Conservation (phyloP, 2,329 filamentous ascomycete genomes). For the Clonostachys sp. region DNA sequence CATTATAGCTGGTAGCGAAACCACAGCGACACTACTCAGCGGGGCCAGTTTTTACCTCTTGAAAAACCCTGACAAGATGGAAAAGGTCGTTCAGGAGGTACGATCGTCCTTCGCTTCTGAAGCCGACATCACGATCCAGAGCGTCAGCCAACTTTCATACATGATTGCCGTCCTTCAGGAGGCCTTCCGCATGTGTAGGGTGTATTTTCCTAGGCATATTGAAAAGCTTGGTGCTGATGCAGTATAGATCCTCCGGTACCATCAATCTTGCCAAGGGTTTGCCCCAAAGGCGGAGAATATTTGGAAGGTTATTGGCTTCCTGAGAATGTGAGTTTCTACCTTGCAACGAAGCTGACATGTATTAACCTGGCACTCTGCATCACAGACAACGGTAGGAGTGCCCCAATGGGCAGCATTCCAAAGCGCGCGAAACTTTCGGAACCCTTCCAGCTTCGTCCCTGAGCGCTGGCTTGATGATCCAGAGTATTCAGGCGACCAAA, state of each 20-base stretch:
- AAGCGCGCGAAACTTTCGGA: slow-evolving; percentile 19
- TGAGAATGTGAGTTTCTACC: slow-evolving; percentile 14
- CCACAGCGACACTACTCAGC: background rate
- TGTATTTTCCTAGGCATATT: too few relatives aligned
- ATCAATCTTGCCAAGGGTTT: background rate
- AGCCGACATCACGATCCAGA: slow-evolving; percentile 22
- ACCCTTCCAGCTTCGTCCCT: slow-evolving; percentile 25
- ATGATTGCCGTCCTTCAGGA: slow-evolving; percentile 32
- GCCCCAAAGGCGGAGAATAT: slow-evolving; percentile 10
- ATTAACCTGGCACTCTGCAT: background rate
- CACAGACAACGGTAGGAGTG: slow-evolving; percentile 23
- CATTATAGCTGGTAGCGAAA: background rate
- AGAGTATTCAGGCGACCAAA: too few relatives aligned
- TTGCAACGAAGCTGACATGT: too few relatives aligned
- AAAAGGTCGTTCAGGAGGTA: background rate
- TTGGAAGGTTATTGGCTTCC: slow-evolving; percentile 20
- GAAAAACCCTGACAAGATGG: background rate
- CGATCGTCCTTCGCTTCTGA: background rate
- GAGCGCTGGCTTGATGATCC: slow-evolving; percentile 21
- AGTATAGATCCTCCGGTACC: slow-evolving; percentile 2
- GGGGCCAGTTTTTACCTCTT: background rate
- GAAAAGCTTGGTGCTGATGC: too few relatives aligned
- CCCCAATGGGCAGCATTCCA: slow-evolving; percentile 25
- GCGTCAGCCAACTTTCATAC: slow-evolving; percentile 24
- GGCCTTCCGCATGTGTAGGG: slow-evolving; percentile 7